Evolutionary conservation across 2,329 filamentous ascomycete species (phyloP), one percentile per base, ranked within the genome.

Genomic region (Aspergillus versicolor): DNA sequence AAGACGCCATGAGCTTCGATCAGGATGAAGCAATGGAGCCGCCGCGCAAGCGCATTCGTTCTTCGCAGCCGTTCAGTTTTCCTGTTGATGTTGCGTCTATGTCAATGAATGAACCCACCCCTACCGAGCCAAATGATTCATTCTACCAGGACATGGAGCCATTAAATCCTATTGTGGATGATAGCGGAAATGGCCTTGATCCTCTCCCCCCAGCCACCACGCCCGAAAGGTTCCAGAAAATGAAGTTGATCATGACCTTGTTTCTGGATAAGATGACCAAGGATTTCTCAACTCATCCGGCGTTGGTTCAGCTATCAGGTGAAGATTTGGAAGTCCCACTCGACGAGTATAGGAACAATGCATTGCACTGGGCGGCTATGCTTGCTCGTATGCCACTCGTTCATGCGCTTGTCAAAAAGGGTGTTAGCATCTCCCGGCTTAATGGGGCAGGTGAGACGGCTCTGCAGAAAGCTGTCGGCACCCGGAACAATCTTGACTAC

Each of bases 331-430:
- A 99, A 68, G 88, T 94, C 71, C 93, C 94, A 2, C 91, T 99
- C 56, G 94, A 99, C 69, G 84, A 88, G 24, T 91, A 91, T 58
- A 91, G 72, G 22, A 79, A 97, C 69, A 97, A 92, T 17, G 92
- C 92, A 3, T 80, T 99, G 41, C 93, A 97, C 70, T 99, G 94
- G 94, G 94, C 94, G 2, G 92, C 94, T 5, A 97, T 94, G 4
- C 81, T 99, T 46, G 92, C 92, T 3, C 88, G 93, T 15, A 88
- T 96, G 71, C 84, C 90, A 1, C 81, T 99, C 5, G 80, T 97
- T 56, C 87, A 90, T 53, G 84, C 92, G 0, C 81, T 99, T 11
- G 90, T 97, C 54, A 82, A 86, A 5, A 88, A 89, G 46, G 94
- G 94, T 1, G 92, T 93, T 1, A 96, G 88, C 64, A 91, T 96